Base-by-base conservation (phyloP, 1,284 basidiomycete species). In the Somion occarium region DNA sequence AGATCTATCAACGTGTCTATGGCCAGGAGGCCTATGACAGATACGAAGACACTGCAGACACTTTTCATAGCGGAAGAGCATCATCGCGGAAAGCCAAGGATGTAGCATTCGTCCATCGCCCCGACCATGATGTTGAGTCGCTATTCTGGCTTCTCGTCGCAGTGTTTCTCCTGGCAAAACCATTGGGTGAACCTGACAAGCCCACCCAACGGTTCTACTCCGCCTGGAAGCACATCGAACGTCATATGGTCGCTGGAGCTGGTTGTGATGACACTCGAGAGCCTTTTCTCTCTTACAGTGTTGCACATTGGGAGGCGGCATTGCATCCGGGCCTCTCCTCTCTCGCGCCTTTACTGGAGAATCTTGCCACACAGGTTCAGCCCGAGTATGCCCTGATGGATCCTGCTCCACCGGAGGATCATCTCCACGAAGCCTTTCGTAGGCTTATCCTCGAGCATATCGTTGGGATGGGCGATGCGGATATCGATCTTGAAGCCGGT, bases 381-480 rank as follows among this genome's bases (percentile, higher is more conserved):
- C 51, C 51, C 5, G 51, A 52, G 43, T 52, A 52, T 25, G 51
- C 15, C 11, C 44, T 27, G 5, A 37, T 52, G 3, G 20, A 15
- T 12, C 23, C 26, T 23, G 27, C 44, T 9, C 51, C 51, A 18
- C 22, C 22, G 5, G 9, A 34, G 19, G 45, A 48, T 9, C 51
- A 52, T 34, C 46, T 52, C 24, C 51, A 52, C 39, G 51, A 52
- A 45, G 51, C 51, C 5, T 27, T 52, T 15, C 34, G 51, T 12
- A 47, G 51, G n/a, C 11, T 52, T 11, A 9, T 52, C 5, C 30
- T 52, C 20, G 23, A 48, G 24, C 51, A 52, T 12, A 48, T 52
- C 24, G 38, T 52, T 3, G 24, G 19, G 18, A 52, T 52, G 51
- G 38, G 30, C 4, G 46, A 48, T 20, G n/a, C n/a, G n/a, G 25